Evolutionary conservation across 805 yeast species (phyloP).

Genomic region (Yarrowia sp.): DNA sequence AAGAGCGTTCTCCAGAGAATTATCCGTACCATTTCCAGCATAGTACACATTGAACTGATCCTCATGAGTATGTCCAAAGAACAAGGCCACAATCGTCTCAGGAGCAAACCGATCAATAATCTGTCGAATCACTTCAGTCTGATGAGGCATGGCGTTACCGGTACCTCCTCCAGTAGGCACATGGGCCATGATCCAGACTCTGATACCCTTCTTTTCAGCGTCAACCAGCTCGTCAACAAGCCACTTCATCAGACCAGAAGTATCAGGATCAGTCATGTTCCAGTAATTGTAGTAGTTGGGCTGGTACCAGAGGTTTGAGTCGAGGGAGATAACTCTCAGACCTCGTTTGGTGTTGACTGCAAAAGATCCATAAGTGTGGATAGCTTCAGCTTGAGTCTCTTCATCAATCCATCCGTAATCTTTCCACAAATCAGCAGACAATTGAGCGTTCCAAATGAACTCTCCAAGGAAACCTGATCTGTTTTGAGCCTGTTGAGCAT

Average conservation of each 20-base stretch:
- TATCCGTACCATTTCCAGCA: conserved; percentile 44
- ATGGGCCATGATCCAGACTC: conserved; percentile 72
- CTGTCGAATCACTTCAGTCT: conserved; percentile 53
- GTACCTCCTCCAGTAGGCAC: conserved; percentile 58
- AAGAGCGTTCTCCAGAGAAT: conserved; percentile 41
- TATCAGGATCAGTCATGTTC: conserved; percentile 52
- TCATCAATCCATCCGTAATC: conserved; percentile 48
- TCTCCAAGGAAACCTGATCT: conserved; percentile 45
- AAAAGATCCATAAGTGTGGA: conserved; percentile 55
- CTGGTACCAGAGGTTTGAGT: conserved; percentile 66
- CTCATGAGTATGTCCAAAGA: conserved; percentile 69
- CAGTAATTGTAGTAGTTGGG: conserved; percentile 58
- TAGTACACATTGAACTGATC: conserved; percentile 66
- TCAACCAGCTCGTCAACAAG: conserved; percentile 58
- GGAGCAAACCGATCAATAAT: conserved; percentile 68
- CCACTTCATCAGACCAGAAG: conserved; percentile 62
- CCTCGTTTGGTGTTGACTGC: conserved; percentile 56
- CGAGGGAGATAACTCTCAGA: conserved; percentile 58
- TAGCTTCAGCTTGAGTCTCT: conserved; percentile 34
- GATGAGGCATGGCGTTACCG: conserved; percentile 49
- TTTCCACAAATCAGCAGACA: conserved; percentile 50
- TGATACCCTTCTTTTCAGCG: conserved; percentile 54
- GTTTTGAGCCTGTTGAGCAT: conserved; percentile 63
- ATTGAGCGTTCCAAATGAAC: conserved; percentile 48
- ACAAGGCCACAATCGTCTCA: conserved; percentile 62